Evolutionary conservation across 306 rosid genomes (phyloP), one percentile per base, ranked within the genome.

Genomic region (Parietaria judaica): DNA sequence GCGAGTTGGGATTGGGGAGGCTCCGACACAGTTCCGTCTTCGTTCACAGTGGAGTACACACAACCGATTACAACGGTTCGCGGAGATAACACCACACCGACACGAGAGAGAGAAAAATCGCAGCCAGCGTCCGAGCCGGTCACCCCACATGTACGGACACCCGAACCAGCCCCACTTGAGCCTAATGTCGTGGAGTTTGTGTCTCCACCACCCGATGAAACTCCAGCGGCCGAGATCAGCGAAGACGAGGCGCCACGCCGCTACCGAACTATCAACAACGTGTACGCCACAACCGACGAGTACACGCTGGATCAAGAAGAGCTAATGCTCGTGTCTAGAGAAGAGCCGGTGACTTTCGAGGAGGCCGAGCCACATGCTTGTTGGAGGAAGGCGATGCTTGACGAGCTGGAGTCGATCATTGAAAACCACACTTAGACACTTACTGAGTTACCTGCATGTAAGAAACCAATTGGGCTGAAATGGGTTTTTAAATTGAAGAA

Each of bases 261-360:
- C 50, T 46, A 46, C 13, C 13, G 50, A 8, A 46, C 50, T 13
- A 46, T 46, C 50, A 46, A 46, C 50, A 46, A 46, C 50, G 50
- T 46, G 50, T 46, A 46, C 50, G 50, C 50, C 50, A 46, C 50
- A 46, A 46, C 50, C 50, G 50, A 46, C 50, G 50, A 46, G 50
- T 46, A 46, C 50, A 13, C 13, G 3, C 3, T 46, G 11, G 50
- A 46, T 13, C 50, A 46, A 46, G 50, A 46, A 13, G 50, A 46
- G 50, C 50, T 46, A 0, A 8, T 46, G 13, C 50, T 46, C 50
- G 50, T 13, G 50, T 1, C 50, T 13, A 3, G 50, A 13, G 50
- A 46, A 8, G 50, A 1, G 50, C 50, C 50, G 13, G 50, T 46
- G 50, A 46, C 50, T 1, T 46, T 7, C 50, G 11, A 46, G 13